Evolutionary conservation across 768 basidiomycete genomes (phyloP).

Genomic region (Trametopsis cervina): DNA sequence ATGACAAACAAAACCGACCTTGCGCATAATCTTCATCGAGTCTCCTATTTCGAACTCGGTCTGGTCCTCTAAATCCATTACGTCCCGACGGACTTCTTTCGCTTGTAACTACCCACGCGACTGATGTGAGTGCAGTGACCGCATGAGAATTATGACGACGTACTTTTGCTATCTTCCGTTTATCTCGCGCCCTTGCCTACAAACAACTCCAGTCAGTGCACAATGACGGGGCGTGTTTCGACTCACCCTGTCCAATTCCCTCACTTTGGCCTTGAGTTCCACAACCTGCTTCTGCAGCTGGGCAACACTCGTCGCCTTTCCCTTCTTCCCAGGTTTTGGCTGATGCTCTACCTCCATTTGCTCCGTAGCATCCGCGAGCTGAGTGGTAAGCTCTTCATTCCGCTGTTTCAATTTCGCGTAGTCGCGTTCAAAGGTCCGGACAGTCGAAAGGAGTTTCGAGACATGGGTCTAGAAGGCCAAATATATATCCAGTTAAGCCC

Average conservation of each 20-base stretch:
- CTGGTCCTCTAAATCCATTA: conserved; percentile 29
- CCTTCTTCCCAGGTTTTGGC: conserved; percentile 14
- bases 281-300: conserved; percentile 16
- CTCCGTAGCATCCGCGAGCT: conserved; percentile 14
- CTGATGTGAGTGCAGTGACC: no score
- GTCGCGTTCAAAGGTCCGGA: no score
- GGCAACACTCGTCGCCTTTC: conserved; percentile 4
- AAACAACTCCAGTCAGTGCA: background rate
- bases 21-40: conserved; percentile 32
- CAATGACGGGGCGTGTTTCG: background rate
- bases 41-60: conserved; percentile 27
- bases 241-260: conserved; percentile 23
- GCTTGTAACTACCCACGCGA: conserved; percentile 23
- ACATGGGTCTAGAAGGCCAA: background rate
- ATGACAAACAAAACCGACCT: conserved; percentile 22
- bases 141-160: no score
- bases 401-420: conserved; percentile 6
- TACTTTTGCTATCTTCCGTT: conserved; percentile 18
- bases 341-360: conserved; percentile 17
- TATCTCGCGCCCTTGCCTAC: conserved; percentile 19
- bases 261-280: conserved; percentile 17
- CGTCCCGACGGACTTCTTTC: conserved; percentile 32
- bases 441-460: background rate
- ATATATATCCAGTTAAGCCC: background rate
- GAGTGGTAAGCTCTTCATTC: conserved; percentile 8